These are phyloP conservation scores for Apocynum venetum DNA, from an alignment of 257 asterid genomes.

Conservation along the genomic window DNA sequence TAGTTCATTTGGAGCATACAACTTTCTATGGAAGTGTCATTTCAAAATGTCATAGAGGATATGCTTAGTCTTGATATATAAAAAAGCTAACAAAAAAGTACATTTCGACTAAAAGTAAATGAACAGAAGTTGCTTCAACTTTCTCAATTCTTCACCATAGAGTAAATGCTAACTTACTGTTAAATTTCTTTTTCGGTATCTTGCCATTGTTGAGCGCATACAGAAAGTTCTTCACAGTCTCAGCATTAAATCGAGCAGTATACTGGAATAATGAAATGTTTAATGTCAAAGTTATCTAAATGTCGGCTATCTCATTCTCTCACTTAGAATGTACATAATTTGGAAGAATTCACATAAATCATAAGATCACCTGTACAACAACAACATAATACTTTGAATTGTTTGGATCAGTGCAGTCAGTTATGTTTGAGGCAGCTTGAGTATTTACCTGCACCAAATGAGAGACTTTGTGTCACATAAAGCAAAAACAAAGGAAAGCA, in stretches of 20 bases:
- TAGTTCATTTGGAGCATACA: neutral
- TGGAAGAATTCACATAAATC: neutral
- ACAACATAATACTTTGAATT: constrained; percentile 84
- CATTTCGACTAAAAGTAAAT: neutral
- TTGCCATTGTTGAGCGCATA: constrained; percentile 69
- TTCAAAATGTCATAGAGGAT: neutral
- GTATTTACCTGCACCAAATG: constrained; percentile 63
- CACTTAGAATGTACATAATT: neutral
- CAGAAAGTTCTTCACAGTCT: constrained; percentile 72
- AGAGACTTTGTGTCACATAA: constrained; percentile 7
- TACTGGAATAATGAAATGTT: constrained; percentile 44
- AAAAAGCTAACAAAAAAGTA: neutral
- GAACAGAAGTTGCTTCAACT: neutral
- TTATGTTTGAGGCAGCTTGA: constrained; percentile 70
- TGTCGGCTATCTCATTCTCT: neutral
- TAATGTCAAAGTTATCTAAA: constrained; percentile 3
- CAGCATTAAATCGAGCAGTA: constrained; percentile 88
- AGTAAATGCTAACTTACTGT: constrained; percentile 47
- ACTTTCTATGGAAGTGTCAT: neutral
- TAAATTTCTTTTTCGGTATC: constrained; percentile 84
- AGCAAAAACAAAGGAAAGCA: neutral
- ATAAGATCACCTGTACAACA: constrained; percentile 65
- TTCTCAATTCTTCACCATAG: neutral
- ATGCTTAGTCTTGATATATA: neutral
- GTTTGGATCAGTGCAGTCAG: constrained; percentile 75